phyloP scores from a whole-genome alignment of 1,284 basidiomycete genomes.

The Earliella scabrosa region DNA sequence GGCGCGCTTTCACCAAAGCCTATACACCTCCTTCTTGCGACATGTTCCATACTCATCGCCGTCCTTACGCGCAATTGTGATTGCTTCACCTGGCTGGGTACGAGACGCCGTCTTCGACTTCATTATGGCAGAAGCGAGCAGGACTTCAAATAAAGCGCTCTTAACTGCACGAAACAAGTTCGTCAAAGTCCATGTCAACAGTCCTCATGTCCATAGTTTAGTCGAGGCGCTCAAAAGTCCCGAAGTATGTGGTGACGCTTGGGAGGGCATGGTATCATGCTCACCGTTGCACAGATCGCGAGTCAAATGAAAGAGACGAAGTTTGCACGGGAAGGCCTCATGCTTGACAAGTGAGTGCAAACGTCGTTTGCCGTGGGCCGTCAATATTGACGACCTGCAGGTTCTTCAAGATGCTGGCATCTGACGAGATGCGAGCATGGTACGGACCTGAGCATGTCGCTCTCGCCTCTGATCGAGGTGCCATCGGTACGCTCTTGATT shows the following conservation, averaged over 20 bases:
- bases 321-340: conserved; percentile 93
- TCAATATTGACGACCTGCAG: conserved; percentile 45
- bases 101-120: conserved; percentile 90
- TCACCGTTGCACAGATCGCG: conserved; percentile 50
- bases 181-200: conserved; percentile 90
- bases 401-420: conserved; percentile 96
- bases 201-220: conserved; percentile 94
- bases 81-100: conserved; percentile 97
- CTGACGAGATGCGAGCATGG: conserved; percentile 96
- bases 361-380: not conserved
- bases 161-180: conserved; percentile 82
- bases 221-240: conserved; percentile 95
- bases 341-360: conserved; percentile 82
- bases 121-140: conserved; percentile 81
- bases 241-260: conserved; percentile 57
- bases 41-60: conserved; percentile 85
- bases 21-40: conserved; percentile 89
- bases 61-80: conserved; percentile 86
- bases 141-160: conserved; percentile 85
- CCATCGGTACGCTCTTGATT: conserved; percentile 93
- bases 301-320: conserved; percentile 94
- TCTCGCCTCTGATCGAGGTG: conserved; percentile 91
- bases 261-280: conserved; percentile 6
- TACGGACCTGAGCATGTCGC: conserved; percentile 96
- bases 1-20: conserved; percentile 78